phyloP scores from a whole-genome alignment of 257 asterid species.

The Solanum sejunctum region DNA sequence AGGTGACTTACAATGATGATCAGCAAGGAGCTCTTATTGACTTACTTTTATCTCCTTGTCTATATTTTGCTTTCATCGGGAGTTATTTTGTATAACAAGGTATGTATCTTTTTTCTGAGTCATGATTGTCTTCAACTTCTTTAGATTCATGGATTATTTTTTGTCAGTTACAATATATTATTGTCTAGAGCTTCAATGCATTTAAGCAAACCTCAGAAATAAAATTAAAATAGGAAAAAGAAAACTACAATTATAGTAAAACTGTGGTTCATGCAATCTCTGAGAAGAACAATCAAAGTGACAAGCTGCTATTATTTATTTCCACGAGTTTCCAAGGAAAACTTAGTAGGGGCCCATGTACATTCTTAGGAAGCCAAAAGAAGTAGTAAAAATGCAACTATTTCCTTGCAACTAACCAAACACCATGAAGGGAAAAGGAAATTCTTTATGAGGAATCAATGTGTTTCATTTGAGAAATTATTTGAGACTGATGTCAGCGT shows the following conservation, averaged over 20 bases:
- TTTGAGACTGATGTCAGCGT: background rate
- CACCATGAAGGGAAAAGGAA: background rate
- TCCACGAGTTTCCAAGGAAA: background rate
- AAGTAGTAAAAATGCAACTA: background rate
- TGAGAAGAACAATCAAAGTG: background rate
- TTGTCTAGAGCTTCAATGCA: background rate
- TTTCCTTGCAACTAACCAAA: background rate
- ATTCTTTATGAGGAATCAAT: background rate
- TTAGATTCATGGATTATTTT: background rate
- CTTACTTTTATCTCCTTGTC: conserved; percentile 67
- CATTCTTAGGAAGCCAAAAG: background rate
- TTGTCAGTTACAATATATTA: background rate
- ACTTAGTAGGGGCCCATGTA: background rate
- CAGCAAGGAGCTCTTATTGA: conserved; percentile 71
- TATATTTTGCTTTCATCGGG: conserved; percentile 80
- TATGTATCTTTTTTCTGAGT: conserved; percentile 3
- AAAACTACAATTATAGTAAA: background rate
- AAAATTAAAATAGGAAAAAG: background rate
- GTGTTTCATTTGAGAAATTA: background rate
- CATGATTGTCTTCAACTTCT: background rate
- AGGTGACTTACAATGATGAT: conserved; percentile 32
- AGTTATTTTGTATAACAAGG: conserved; percentile 95
- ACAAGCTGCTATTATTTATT: background rate
- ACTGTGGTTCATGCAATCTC: background rate
- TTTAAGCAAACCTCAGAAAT: background rate